Conservation (phyloP, 2,329 filamentous ascomycete species). For the Clathrospora elynae region DNA sequence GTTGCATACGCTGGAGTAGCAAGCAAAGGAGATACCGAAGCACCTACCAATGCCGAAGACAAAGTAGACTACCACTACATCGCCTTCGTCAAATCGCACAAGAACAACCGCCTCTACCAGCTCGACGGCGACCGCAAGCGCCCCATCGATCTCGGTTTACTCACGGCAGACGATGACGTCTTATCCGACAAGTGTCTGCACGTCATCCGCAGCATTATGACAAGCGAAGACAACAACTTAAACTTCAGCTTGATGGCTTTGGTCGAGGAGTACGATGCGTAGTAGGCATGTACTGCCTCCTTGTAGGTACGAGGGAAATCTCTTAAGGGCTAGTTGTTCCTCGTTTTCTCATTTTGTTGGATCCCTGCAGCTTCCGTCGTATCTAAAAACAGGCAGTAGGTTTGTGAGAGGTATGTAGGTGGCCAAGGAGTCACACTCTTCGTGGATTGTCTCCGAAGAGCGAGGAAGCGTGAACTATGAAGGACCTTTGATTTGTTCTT, state of each 20-base stretch:
- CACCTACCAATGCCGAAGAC: constrained; percentile 35
- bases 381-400: too few species aligned
- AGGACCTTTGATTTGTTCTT: constrained; percentile 55
- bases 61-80: constrained; percentile 46
- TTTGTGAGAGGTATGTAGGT: constrained; percentile 56
- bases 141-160: constrained; percentile 37
- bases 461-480: constrained; percentile 61
- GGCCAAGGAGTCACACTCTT: constrained; percentile 60
- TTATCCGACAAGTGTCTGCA: constrained; percentile 26
- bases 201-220: constrained; percentile 31
- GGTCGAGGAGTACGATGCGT: constrained; percentile 11
- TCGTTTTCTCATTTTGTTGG: neutral
- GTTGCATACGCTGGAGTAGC: constrained; percentile 34
- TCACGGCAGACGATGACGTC: constrained; percentile 29
- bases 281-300: too few species aligned
- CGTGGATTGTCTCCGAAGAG: constrained; percentile 52
- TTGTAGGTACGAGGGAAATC: too few species aligned
- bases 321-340: too few species aligned
- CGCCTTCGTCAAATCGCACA: constrained; percentile 38
- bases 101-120: constrained; percentile 33
- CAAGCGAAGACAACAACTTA: constrained; percentile 20
- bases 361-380: too few species aligned
- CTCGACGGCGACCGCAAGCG: constrained; percentile 41
- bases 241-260: constrained; percentile 43
- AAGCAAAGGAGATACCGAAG: constrained; percentile 32